These are phyloP conservation scores for Verticillium zaregamsianum DNA, from an alignment of 2,329 filamentous ascomycete genomes.

Conservation along the genomic window DNA sequence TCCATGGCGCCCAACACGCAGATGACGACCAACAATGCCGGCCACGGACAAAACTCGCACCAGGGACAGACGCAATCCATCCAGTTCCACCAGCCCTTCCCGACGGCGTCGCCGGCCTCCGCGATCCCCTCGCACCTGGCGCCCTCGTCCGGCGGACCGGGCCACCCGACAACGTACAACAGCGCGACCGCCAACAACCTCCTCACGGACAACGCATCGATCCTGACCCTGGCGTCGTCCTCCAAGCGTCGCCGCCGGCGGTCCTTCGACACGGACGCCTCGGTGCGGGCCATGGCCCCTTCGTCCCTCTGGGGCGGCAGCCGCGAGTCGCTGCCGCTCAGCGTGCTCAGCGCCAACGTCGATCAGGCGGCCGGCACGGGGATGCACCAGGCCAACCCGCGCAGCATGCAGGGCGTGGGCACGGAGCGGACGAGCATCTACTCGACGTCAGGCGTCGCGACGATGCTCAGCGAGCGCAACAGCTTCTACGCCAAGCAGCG, in stretches of 20 bases:
- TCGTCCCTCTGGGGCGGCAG: slow-evolving; percentile 79
- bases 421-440: slow-evolving; percentile 78
- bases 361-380: slow-evolving; percentile 35
- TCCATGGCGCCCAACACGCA: slow-evolving; percentile 58
- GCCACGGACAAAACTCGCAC: slow-evolving; percentile 33
- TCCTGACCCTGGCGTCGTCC: slow-evolving; percentile 78
- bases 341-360: slow-evolving; percentile 69
- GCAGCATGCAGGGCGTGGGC: slow-evolving; percentile 29
- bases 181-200: slow-evolving; percentile 79
- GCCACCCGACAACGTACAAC: slow-evolving; percentile 67
- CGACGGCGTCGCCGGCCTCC: slow-evolving; percentile 59
- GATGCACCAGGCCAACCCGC: slow-evolving; percentile 35
- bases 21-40: slow-evolving; percentile 30
- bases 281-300: slow-evolving; percentile 77
- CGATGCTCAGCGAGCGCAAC: slow-evolving; percentile 70
- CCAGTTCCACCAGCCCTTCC: slow-evolving; percentile 64
- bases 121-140: slow-evolving; percentile 69
- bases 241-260: slow-evolving; percentile 73
- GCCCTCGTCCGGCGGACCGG: slow-evolving; percentile 36
- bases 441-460: slow-evolving; percentile 65
- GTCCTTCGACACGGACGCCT: slow-evolving; percentile 82
- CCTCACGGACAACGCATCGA: slow-evolving; percentile 80
- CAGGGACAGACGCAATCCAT: slow-evolving; percentile 41
- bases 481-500: slow-evolving; percentile 68
- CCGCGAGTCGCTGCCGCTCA: slow-evolving; percentile 74